Base-by-base conservation (phyloP, 257 asterid species). In the Handroanthus guayacan region DNA sequence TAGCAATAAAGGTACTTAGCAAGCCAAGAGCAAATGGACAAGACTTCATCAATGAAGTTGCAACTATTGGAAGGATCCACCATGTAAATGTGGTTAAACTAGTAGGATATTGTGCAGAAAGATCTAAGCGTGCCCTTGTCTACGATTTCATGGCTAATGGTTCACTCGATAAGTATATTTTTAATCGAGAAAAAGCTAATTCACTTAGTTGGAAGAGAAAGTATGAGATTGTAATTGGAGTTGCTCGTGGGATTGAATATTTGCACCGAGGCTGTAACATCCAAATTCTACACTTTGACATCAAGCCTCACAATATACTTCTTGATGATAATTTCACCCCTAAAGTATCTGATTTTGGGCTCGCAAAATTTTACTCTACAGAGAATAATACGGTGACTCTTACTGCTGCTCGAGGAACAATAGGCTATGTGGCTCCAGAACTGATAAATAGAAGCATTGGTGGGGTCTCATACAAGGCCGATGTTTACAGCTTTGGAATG, bases 141-240 rank as follows among this genome's bases (percentile, higher is more conserved):
- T 79, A 71, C 4, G 84, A 83, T 9, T 83, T 76, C 82, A 80
- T 77, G 84, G 78, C 84, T 10, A 83, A 83, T n/a, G 84, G 84
- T 39, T 83, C 85, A 4, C 85, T 83, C 3, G 77, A 83, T 3
- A 80, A 64, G 44, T 57, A 83, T 20, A 74, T 74, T 8, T 14
- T 20, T 11, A 25, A 20, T 45, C 63, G 57, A 45, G 8, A 78
- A 78, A 62, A 38, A 14, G 13, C 7, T 36, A 4, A 25, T 13
- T 5, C 72, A 11, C 68, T 78, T 14, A 70, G 57, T 52, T 77
- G 79, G 75, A 64, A 71, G 45, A 80, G n/a, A 25, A 80, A 72
- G 77, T 67, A 74, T 8, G 66, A 47, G n/a, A 84, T 84, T 65
- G 45, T 78, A 9, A 18, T 80, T 69, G 87, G 81, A 50, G 85